Conservation (phyloP, 768 basidiomycete species). For the Leccinum imitatum region DNA sequence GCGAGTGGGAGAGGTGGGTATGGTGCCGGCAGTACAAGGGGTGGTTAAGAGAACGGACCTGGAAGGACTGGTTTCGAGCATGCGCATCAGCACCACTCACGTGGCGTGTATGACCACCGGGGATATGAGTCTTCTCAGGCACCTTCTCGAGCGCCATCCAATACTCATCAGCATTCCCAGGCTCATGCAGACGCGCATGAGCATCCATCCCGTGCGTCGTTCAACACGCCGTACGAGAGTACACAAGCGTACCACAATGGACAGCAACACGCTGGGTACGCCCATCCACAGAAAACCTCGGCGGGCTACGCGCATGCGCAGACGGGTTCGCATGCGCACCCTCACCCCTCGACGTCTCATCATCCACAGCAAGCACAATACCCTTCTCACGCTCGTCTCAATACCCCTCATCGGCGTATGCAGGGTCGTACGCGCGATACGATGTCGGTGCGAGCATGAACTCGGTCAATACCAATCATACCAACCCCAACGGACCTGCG, state of each 20-base stretch:
- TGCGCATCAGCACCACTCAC: conserved; percentile 26
- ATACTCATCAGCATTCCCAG: conserved; percentile 19
- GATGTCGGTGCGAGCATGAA: conserved; percentile 27
- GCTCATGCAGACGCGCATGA: conserved; percentile 21
- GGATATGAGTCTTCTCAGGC: conserved; percentile 27
- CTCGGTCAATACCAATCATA: conserved; percentile 12
- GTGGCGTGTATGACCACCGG: conserved; percentile 28
- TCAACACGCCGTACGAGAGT: conserved; percentile 26
- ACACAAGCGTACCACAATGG: conserved; percentile 28
- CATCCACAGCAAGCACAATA: conserved; percentile 27
- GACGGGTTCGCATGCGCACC: conserved; percentile 23
- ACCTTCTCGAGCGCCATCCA: conserved; percentile 21
- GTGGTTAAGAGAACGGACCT: conserved; percentile 21
- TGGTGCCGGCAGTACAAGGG: conserved; percentile 15
- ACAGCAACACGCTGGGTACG: conserved; percentile 19
- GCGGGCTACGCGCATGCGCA: conserved; percentile 19
- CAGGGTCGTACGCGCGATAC: conserved; percentile 29
- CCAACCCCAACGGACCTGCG: conserved; percentile 10
- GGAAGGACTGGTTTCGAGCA: conserved; percentile 26
- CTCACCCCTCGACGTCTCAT: conserved; percentile 21
- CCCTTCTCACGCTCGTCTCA: conserved; percentile 28
- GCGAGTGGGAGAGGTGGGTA: conserved; percentile 23
- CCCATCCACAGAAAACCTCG: conserved; percentile 23
- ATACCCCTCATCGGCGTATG: conserved; percentile 25
- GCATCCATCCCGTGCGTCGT: conserved; percentile 20